Evolutionary conservation across 805 yeast species (phyloP).

Genomic region (Lachancea cidri): DNA sequence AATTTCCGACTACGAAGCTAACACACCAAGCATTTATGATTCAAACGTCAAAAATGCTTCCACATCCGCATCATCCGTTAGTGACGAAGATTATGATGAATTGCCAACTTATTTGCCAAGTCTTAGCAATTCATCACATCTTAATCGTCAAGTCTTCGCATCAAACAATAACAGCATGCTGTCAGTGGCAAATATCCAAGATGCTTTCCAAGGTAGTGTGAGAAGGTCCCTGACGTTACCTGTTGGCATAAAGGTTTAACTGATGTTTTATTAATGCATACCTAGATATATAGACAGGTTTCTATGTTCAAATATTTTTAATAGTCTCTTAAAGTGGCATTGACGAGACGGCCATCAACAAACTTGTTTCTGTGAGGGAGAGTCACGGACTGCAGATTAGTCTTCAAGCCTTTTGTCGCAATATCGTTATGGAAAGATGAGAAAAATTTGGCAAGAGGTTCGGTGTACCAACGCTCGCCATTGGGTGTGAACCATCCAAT

Average conservation of each 20-base stretch:
- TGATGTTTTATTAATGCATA: background rate
- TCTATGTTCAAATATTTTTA: background rate
- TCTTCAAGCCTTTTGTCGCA: conserved; percentile 19
- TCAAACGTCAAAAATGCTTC: conserved; percentile 1
- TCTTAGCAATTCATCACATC: background rate
- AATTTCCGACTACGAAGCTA: conserved; percentile 9
- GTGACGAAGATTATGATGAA: background rate
- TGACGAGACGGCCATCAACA: conserved; percentile 7
- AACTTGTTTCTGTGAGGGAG: conserved; percentile 16
- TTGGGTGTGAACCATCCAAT: conserved; percentile 66
- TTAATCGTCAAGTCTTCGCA: background rate
- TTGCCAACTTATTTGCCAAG: background rate
- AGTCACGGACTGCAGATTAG: conserved; percentile 10
- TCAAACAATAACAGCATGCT: conserved; percentile 14
- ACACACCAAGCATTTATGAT: conserved; percentile 6
- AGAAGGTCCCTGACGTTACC: conserved; percentile 30
- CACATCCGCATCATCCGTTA: conserved; percentile 4
- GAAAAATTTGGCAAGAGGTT: conserved; percentile 44
- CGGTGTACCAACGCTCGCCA: conserved; percentile 63
- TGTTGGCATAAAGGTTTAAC: conserved; percentile 25
- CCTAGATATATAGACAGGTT: conserved; percentile 1
- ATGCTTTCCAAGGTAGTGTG: conserved; percentile 11
- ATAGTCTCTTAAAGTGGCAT: conserved; percentile 8
- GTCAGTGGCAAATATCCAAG: conserved; percentile 13
- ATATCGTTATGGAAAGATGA: conserved; percentile 31